Base-by-base conservation (phyloP, 371 early-diverging fungal species). In the Mucor lusitanicus region DNA sequence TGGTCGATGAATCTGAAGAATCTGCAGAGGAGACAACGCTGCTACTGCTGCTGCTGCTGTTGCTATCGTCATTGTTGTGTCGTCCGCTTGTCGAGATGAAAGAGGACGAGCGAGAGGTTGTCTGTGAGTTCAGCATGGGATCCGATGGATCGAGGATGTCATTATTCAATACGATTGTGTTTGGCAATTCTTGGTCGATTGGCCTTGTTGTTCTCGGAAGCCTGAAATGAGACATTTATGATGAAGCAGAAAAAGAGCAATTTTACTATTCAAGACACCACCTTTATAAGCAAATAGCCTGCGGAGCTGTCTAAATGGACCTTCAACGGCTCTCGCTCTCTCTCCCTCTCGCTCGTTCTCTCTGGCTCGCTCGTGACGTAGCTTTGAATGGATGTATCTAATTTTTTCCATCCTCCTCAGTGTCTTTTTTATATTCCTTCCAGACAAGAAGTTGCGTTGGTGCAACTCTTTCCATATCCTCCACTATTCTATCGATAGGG, bases 1-100 rank as follows among this genome's bases (percentile, higher is more conserved):
- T 74, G 1, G 78, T 78, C 3, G 77, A 77, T 12, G 77, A 77
- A 21, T 70, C 72, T 32, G 78, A 77, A 17, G 77, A 66, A 13
- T 62, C 65, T 0, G 53, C 30, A 19, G 61, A 63, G 5, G 30
- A 58, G 0, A 32, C 6, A 25, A 44, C 65, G 13, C 44, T 61
- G 28, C 53, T 61, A 28, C 55, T 59, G 27, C 64, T 61, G 11
- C 28, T 56, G 32, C 40, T 32, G 30, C 21, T 61, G 21, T 33
- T 56, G 21, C 37, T 42, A 42, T 42, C n/a, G n/a, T 42, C 42
- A n/a, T n/a, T 42, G n/a, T 17, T n/a, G 15, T 15, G 17, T 17
- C 17, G 12, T 17, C 42, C 42, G 3, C 25, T 42, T 44, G n/a
- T 66, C 32, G 25, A 25, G 39, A 9, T 13, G 32, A 15, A 53